A percentile compares a stretch with the other conserved stretches of the same genome.
Conservation (phyloP, 306 rosid species). For the Vigna nakashimae region DNA sequence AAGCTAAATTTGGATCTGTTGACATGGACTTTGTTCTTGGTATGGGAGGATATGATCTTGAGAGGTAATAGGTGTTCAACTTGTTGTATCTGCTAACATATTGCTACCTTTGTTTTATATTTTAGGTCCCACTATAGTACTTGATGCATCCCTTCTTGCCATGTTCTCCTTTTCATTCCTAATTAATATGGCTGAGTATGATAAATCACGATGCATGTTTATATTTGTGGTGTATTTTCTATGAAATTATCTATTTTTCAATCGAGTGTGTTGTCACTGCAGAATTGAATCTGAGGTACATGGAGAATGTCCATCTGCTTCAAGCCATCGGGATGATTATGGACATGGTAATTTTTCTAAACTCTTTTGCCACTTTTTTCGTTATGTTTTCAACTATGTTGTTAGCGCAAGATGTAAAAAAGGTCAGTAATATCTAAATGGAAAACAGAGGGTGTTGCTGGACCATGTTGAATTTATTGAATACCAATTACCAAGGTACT, state of each 20-base stretch:
- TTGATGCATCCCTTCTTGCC: slow-evolving; percentile 9
- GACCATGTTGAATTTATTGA: slow-evolving; percentile 30
- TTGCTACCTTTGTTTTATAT: slow-evolving; percentile 19
- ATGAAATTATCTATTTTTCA: slow-evolving; percentile 22
- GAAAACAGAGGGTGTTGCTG: slow-evolving; percentile 10
- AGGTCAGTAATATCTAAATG: slow-evolving; percentile 29
- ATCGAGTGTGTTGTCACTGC: slow-evolving; percentile 46
- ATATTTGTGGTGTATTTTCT: neutral
- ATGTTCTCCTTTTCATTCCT: neutral
- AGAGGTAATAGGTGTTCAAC: slow-evolving; percentile 73
- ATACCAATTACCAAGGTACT: slow-evolving; percentile 17
- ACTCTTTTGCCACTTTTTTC: neutral
- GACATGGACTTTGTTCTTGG: slow-evolving; percentile 93
- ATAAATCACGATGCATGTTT: slow-evolving; percentile 24
- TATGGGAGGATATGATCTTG: slow-evolving; percentile 95
- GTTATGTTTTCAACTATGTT: neutral
- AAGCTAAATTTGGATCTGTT: slow-evolving; percentile 84
- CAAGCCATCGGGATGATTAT: slow-evolving; percentile 60
- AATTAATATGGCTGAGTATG: slow-evolving; percentile 17
- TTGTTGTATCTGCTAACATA: slow-evolving; percentile 25
- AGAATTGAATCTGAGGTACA: slow-evolving; percentile 83
- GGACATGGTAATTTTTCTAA: slow-evolving; percentile 62
- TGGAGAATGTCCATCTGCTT: slow-evolving; percentile 60
- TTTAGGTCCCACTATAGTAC: slow-evolving; percentile 9
- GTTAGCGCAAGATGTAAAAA: slow-evolving; percentile 28